Conservation (phyloP, 2,329 filamentous ascomycete genomes). For the Cryphonectria carpinicola region DNA sequence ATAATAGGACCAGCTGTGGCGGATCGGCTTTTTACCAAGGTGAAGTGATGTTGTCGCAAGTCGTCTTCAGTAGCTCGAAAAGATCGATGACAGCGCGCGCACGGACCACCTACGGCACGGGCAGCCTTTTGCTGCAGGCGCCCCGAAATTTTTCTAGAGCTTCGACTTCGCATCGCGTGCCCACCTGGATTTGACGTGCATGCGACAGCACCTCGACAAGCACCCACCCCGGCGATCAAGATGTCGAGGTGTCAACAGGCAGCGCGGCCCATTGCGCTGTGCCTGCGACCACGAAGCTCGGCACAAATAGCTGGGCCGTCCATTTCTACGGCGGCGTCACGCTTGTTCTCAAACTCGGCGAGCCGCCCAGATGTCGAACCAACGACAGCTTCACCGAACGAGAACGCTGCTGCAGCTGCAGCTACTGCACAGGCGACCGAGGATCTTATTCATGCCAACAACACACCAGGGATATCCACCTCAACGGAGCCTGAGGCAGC, state of each 20-base stretch:
- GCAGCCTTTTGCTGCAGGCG: constrained; percentile 8
- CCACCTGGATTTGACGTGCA: constrained; percentile 21
- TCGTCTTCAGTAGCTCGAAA: constrained; percentile 17
- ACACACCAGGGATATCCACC: constrained; percentile 7
- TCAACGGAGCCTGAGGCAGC: constrained; percentile 23
- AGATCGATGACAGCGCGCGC: constrained; percentile 22
- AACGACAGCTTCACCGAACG: constrained; percentile 35
- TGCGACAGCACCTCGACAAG: constrained; percentile 19
- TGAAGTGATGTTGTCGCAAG: neutral
- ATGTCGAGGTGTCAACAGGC: constrained; percentile 67
- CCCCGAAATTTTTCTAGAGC: constrained; percentile 36
- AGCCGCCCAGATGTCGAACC: constrained; percentile 42
- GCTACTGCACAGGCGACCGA: constrained; percentile 29
- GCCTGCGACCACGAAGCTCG: constrained; percentile 49
- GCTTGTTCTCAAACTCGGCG: constrained; percentile 43
- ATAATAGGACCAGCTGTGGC: neutral
- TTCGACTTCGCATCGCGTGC: constrained; percentile 24
- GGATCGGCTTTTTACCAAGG: neutral
- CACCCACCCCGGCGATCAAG: constrained; percentile 30
- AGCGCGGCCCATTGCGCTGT: constrained; percentile 59
- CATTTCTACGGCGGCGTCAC: constrained; percentile 39
- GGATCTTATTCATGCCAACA: constrained; percentile 30
- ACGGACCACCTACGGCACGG: constrained; percentile 21
- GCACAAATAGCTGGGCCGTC: constrained; percentile 40
- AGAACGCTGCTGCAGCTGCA: constrained; percentile 23